Evolutionary conservation across 208 protist genomes (phyloP).

Genomic region (Trypanosoma mega): DNA sequence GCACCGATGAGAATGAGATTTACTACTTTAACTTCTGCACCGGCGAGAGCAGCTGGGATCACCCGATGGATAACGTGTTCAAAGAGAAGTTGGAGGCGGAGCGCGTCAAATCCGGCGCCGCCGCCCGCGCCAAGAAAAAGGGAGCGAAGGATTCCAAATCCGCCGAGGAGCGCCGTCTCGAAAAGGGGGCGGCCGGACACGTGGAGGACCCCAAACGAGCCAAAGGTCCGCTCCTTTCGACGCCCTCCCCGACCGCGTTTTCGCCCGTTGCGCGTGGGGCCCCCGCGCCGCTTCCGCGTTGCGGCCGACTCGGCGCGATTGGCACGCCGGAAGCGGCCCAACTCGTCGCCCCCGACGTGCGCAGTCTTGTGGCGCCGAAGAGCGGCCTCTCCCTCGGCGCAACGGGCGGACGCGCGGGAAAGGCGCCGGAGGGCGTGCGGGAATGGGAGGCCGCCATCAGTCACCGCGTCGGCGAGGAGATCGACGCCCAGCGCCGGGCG

Average conservation of each 20-base stretch:
- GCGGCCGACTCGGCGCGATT: slow-evolving; percentile 16
- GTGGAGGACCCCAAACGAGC: neutral
- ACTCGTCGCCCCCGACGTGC: slow-evolving; percentile 15
- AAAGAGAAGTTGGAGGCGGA: slow-evolving; percentile 53
- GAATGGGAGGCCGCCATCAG: slow-evolving; percentile 57
- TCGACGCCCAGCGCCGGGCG: slow-evolving; percentile 34
- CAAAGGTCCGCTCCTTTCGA: neutral
- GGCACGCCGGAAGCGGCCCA: slow-evolving; percentile 19
- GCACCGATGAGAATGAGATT: slow-evolving; percentile 80
- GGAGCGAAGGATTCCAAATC: slow-evolving; percentile 35
- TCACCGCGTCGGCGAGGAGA: slow-evolving; percentile 56
- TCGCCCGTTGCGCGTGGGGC: neutral
- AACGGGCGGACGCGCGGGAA: slow-evolving; percentile 1
- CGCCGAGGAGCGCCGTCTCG: slow-evolving; percentile 3
- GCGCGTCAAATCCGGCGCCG: slow-evolving; percentile 33
- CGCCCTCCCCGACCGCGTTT: neutral
- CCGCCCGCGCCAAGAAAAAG: neutral
- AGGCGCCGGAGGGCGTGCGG: slow-evolving; percentile 28
- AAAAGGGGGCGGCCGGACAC: slow-evolving; percentile 24
- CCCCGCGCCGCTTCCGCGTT: neutral
- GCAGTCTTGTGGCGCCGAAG: neutral
- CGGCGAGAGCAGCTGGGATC: slow-evolving; percentile 92
- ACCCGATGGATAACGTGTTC: slow-evolving; percentile 93
- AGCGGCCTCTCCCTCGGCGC: neutral
- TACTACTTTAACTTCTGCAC: slow-evolving; percentile 96